phyloP scores from a whole-genome alignment of 345 rosid genomes.

The Gossypium ekmanianum region DNA sequence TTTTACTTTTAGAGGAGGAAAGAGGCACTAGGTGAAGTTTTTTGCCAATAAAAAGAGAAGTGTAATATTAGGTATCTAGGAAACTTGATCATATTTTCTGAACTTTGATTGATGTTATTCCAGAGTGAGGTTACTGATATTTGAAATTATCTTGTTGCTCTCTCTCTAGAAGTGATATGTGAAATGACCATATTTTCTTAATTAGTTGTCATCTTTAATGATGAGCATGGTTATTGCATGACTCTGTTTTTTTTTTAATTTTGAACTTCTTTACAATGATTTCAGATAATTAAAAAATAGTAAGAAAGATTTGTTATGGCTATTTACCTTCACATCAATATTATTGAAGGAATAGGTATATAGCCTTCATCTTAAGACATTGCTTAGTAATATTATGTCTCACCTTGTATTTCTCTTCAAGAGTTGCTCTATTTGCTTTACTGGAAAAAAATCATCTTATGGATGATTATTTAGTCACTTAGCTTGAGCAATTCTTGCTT shows the following conservation, averaged over 20 bases:
- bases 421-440: background rate
- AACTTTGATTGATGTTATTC: background rate
- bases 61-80: background rate
- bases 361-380: conserved; percentile 1
- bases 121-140: background rate
- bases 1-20: conserved; percentile 20
- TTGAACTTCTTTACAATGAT: background rate
- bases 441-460: background rate
- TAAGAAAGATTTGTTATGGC: no score
- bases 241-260: background rate
- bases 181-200: background rate
- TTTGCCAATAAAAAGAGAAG: background rate
- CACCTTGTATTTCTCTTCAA: conserved; percentile 9
- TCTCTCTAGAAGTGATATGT: background rate
- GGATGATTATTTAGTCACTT: background rate
- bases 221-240: background rate
- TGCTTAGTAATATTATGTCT: background rate
- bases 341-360: background rate
- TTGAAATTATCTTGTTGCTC: conserved; percentile 4
- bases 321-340: background rate
- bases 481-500: conserved; percentile 7
- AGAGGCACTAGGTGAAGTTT: background rate
- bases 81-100: conserved; percentile 1
- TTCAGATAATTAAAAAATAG: background rate
- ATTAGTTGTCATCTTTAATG: conserved; percentile 7